Conservation (phyloP, 1,284 basidiomycete species). For the Coniferiporia weirii region DNA sequence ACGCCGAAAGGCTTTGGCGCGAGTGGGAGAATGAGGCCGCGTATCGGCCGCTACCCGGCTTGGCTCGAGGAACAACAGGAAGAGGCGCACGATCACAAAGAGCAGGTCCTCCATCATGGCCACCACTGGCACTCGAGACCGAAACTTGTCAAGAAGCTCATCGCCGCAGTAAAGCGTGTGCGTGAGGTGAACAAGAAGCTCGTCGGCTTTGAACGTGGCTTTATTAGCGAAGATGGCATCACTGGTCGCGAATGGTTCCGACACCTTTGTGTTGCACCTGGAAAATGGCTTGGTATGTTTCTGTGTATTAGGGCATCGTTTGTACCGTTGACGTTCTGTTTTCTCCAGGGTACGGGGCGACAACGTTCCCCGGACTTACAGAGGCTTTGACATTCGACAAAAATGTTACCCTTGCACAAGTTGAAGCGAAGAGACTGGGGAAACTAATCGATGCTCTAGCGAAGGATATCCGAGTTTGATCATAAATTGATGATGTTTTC, state of each 20-base stretch:
- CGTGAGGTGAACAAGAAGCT: conserved; percentile 67
- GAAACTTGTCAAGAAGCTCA: conserved; percentile 38
- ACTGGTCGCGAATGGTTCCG: conserved; percentile 81
- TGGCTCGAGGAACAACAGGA: conserved; percentile 19
- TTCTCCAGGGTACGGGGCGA: conserved; percentile 51
- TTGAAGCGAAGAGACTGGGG: conserved; percentile 44
- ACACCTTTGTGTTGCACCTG: conserved; percentile 86
- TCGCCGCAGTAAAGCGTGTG: conserved; percentile 59
- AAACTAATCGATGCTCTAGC: conserved; percentile 37
- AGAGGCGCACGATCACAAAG: not conserved
- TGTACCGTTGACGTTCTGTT: not conserved
- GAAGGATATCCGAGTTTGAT: conserved; percentile 19
- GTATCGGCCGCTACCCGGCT: conserved; percentile 18
- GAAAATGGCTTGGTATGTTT: conserved; percentile 60
- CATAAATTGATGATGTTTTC: not conserved
- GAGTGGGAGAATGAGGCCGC: conserved; percentile 11
- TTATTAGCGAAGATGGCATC: conserved; percentile 78
- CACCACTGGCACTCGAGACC: conserved; percentile 18
- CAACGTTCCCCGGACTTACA: conserved; percentile 56
- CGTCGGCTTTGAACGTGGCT: conserved; percentile 75
- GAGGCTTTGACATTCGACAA: conserved; percentile 53
- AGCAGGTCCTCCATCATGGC: conserved; percentile 12
- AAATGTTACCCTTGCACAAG: conserved; percentile 37
- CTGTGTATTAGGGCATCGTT: not conserved
- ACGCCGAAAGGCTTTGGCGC: conserved; percentile 4